A percentile compares a stretch with the other conserved stretches of the same genome.
phyloP scores from a whole-genome alignment of 1,284 basidiomycete species.

The Apiotrichum laibachii region DNA sequence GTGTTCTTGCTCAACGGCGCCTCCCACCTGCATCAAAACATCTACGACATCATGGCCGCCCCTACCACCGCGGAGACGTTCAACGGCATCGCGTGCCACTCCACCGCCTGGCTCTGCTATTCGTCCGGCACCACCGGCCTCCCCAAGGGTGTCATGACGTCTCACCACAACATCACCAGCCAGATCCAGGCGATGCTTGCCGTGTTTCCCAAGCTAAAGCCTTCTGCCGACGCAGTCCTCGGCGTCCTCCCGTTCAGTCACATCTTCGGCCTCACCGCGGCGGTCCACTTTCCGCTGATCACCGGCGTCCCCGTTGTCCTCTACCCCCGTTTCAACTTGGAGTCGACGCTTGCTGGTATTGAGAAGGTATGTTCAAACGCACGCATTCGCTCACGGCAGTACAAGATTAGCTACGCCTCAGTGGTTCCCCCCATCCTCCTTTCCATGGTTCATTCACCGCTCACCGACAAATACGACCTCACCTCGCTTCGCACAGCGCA shows the following conservation, averaged over 20 bases:
- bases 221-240: constrained; percentile 11
- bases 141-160: constrained; percentile 56
- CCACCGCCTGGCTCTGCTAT: constrained; percentile 53
- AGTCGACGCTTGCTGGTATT: constrained; percentile 63
- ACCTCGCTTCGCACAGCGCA: constrained; percentile 62
- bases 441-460: constrained; percentile 52
- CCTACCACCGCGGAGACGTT: constrained; percentile 12
- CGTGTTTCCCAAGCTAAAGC: constrained; percentile 8
- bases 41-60: constrained; percentile 11
- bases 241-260: constrained; percentile 20
- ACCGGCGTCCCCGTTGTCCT: constrained; percentile 64
- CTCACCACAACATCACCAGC: constrained; percentile 62
- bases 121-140: no score
- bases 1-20: no score
- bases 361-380: no score
- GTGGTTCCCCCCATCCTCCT: constrained; percentile 85
- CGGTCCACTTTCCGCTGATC: constrained; percentile 63
- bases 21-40: no score
- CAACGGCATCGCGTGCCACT: constrained; percentile 8
- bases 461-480: constrained; percentile 67
- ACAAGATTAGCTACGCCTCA: constrained; percentile 62
- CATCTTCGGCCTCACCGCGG: constrained; percentile 25
- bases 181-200: constrained; percentile 21
- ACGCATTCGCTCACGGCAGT: no score
- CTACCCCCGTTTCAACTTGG: constrained; percentile 61